Percentiles rank a stretch among this genome's conserved stretches.
These are phyloP conservation scores for Blepharisma japonicum DNA, from an alignment of 73 alveolate genomes.

Conservation along the genomic window DNA sequence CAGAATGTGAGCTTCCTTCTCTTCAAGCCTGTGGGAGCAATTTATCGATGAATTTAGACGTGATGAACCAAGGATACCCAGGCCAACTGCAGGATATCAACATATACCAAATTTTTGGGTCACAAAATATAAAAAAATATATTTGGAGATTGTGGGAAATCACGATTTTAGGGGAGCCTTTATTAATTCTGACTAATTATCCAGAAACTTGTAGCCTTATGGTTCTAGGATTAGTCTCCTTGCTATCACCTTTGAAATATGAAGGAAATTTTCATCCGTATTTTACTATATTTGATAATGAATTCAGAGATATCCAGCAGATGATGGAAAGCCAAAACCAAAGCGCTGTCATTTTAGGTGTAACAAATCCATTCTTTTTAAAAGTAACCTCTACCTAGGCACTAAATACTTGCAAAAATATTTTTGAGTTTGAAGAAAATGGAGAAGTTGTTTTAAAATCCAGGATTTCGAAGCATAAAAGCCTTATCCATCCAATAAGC, in stretches of 20 bases:
- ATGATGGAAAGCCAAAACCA: not conserved
- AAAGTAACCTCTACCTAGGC: not conserved
- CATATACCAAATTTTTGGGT: constrained; percentile 10
- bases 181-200: not conserved
- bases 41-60: not conserved
- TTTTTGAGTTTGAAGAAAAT: not conserved
- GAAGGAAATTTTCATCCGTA: constrained; percentile 33
- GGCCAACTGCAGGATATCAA: constrained; percentile 14
- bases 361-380: constrained; percentile 29
- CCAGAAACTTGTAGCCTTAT: constrained; percentile 18
- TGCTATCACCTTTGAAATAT: constrained; percentile 22
- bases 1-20: not conserved
- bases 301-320: not conserved
- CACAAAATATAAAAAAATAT: not conserved
- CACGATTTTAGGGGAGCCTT: constrained; percentile 26
- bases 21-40: not conserved
- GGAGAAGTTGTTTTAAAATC: not conserved
- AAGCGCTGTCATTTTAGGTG: constrained; percentile 20
- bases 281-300: constrained; percentile 31
- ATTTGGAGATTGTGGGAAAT: constrained; percentile 34
- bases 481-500: not conserved
- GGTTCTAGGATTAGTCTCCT: constrained; percentile 20
- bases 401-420: too few relatives aligned
- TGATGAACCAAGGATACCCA: constrained; percentile 2
- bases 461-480: not conserved